These are phyloP conservation scores for Groenewaldozyma sp. DNA, from an alignment of 1,139 yeast genomes.

Conservation along the genomic window DNA sequence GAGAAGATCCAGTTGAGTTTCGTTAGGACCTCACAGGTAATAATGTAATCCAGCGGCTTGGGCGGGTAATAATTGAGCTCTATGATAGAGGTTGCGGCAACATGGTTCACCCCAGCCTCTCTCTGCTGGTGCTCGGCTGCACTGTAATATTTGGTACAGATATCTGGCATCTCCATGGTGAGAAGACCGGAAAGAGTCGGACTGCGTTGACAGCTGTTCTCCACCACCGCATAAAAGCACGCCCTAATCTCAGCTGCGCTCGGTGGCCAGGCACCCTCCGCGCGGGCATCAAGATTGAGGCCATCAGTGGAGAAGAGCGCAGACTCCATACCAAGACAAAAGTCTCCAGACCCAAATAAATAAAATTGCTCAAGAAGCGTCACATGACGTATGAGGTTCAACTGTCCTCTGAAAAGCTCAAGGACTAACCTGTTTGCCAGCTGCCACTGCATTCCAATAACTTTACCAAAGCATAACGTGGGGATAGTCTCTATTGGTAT, in stretches of 20 bases:
- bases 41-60: constrained; percentile 14
- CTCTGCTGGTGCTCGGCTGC: not conserved
- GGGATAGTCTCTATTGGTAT: constrained; percentile 15
- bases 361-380: constrained; percentile 10
- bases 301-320: constrained; percentile 13
- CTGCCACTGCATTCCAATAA: constrained; percentile 13
- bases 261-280: constrained; percentile 15
- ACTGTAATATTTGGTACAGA: too few relatives aligned
- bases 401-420: constrained; percentile 10
- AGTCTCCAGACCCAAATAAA: constrained; percentile 15
- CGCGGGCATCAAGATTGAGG: constrained; percentile 8
- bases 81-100: constrained; percentile 2
- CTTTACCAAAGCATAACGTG: constrained; percentile 10
- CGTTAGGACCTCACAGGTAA: constrained; percentile 8
- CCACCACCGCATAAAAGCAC: constrained; percentile 12
- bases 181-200: not conserved
- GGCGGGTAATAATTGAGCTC: constrained; percentile 16
- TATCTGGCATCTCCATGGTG: not conserved
- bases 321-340: constrained; percentile 13
- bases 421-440: constrained; percentile 15
- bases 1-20: constrained; percentile 12
- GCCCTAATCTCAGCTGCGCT: constrained; percentile 13
- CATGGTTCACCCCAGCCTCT: not conserved
- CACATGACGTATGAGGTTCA: constrained; percentile 10
- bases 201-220: constrained; percentile 5